Evolutionary conservation across 176 grass and related monocot genomes (phyloP), one percentile per base, ranked within the genome.

Genomic region (Lolium rigidum): DNA sequence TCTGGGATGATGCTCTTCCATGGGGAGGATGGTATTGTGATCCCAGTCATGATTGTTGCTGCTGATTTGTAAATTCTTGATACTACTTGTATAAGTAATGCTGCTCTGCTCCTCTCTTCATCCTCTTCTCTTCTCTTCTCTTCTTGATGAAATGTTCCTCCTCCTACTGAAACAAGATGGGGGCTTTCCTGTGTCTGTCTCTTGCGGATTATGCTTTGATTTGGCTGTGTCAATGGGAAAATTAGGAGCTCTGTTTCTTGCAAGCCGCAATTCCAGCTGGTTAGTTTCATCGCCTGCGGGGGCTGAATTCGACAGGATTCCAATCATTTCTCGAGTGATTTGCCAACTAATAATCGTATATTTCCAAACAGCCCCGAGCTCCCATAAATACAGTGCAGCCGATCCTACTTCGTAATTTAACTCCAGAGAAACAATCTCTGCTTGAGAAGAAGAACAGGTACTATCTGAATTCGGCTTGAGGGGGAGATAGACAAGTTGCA

Each of bases 31-130:
- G 76, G 46, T 57, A 79, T 56, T 82, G 80, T 55, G 80, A 82
- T 69, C 38, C 25, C 49, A 51, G n/a, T 14, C 22, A n/a, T 76
- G 83, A 22, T 76, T 76, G 71, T 16, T 63, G 57, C 43, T 25
- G 81, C 10, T 76, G 86, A 83, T 83, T 80, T 89, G 87, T 89
- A 89, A 72, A 89, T 89, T 89, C 82, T 85, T 71, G 64, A 80
- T 76, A 76, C 74, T 80, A 76, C 74, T 80, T 86, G 84, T 86
- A 86, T 72, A 80, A 72, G 84, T 80, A 80, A 86, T 86, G 63
- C 60, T 85, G 83, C 83, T 84, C 71, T 82, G 35, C 31, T 84
- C 70, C 70, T 37, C 55, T 62, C 3, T 63, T 51, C 37, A 4
- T 66, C 38, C 1, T 76, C 38, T n/a, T 21, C 15, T 86, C 50